Conservation (phyloP, 805 yeast species). For the Cyberlindnera xishuangbannaensis region DNA sequence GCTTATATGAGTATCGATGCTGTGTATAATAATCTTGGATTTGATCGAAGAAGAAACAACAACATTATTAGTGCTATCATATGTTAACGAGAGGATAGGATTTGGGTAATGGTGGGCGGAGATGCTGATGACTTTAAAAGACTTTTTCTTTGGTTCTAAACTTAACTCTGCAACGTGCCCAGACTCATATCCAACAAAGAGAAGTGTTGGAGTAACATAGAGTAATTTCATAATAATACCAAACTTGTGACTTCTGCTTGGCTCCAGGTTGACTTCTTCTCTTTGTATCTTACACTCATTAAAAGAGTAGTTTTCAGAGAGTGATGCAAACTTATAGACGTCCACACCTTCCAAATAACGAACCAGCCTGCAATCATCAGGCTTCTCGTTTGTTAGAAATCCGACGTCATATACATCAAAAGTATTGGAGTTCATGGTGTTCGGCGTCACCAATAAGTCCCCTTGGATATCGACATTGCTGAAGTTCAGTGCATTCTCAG, state of each 20-base stretch:
- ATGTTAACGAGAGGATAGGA: conserved; percentile 44
- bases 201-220: conserved; percentile 28
- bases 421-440: conserved; percentile 54
- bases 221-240: conserved; percentile 65
- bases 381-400: conserved; percentile 11
- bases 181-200: conserved; percentile 65
- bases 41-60: conserved; percentile 44
- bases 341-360: conserved; percentile 23
- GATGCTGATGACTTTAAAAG: conserved; percentile 12
- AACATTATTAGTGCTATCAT: conserved; percentile 21
- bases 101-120: conserved; percentile 40
- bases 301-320: conserved; percentile 11
- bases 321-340: conserved; percentile 13
- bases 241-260: conserved; percentile 29
- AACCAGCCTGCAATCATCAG: conserved; percentile 15
- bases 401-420: conserved; percentile 54
- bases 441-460: conserved; percentile 47
- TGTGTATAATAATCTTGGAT: conserved; percentile 33
- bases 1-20: conserved; percentile 1
- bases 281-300: conserved; percentile 14
- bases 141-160: conserved; percentile 14
- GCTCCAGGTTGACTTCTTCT: conserved; percentile 6
- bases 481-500: conserved; percentile 71
- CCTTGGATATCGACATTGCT: conserved; percentile 48
- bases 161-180: conserved; percentile 46